Evolutionary conservation across 2,329 filamentous ascomycete species (phyloP).

Genomic region (Cadophora malorum): DNA sequence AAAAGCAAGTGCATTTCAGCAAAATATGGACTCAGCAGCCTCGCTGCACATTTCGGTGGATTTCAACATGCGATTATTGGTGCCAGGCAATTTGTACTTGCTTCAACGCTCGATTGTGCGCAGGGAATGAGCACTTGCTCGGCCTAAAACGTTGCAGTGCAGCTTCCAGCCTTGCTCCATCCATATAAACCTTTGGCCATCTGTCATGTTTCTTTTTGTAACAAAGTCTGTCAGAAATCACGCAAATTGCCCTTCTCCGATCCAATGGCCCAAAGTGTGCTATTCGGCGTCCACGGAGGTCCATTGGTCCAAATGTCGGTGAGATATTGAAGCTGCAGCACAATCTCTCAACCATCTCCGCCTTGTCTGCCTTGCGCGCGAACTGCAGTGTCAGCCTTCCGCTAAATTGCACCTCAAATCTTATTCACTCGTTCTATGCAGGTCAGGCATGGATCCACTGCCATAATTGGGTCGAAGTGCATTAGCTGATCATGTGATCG

Average conservation of each 20-base stretch:
- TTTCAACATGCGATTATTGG: not conserved
- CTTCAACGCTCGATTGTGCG: not conserved
- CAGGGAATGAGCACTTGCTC: not conserved
- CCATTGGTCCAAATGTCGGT: not conserved
- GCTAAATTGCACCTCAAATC: not conserved
- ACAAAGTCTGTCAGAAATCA: not conserved
- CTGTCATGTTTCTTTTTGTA: not conserved
- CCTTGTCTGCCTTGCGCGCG: slow-evolving; percentile 3
- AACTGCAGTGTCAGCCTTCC: not conserved
- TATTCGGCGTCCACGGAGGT: not conserved
- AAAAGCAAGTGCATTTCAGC: not conserved
- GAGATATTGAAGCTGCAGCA: not conserved
- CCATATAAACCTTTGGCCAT: not conserved
- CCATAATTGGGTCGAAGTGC: slow-evolving; percentile 3
- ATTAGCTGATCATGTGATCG: slow-evolving; percentile 7
- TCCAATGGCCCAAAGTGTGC: slow-evolving; percentile 1
- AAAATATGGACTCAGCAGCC: not conserved
- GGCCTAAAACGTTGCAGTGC: not conserved
- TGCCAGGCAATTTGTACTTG: not conserved
- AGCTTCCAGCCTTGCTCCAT: not conserved
- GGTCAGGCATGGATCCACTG: not conserved
- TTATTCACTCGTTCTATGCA: not conserved
- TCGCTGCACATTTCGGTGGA: not conserved
- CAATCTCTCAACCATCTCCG: not conserved
- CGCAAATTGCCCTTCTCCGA: not conserved